These are phyloP conservation scores for Aspergillus carlsbadensis DNA, from an alignment of 495 filamentous ascomycete genomes.

Conservation along the genomic window DNA sequence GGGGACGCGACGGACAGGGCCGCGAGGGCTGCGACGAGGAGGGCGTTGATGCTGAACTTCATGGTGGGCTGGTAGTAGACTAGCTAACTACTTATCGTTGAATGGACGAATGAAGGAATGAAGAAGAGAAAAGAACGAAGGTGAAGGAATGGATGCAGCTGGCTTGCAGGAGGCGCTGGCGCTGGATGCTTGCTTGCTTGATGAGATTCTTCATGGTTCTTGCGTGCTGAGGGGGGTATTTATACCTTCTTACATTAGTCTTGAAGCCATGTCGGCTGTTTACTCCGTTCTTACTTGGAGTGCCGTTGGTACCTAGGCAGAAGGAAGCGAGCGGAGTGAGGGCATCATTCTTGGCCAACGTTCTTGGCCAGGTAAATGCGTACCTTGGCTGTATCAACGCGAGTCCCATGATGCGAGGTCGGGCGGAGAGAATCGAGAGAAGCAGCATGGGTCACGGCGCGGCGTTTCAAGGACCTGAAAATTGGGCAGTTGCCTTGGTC, in stretches of 20 bases:
- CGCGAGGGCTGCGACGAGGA: slow-evolving; percentile 19
- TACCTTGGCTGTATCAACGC: too few relatives aligned
- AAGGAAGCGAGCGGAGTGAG: too few relatives aligned
- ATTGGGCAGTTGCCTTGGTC: too few relatives aligned
- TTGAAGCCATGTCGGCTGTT: not conserved
- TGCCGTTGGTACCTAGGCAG: too few relatives aligned
- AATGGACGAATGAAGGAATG: not conserved
- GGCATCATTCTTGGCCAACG: too few relatives aligned
- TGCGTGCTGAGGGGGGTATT: not conserved
- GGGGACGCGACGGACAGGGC: slow-evolving; percentile 19
- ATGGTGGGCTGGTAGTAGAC: not conserved
- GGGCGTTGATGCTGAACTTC: slow-evolving; percentile 3
- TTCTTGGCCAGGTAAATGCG: too few relatives aligned
- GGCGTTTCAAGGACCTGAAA: too few relatives aligned
- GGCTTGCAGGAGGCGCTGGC: not conserved
- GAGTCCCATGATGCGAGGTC: too few relatives aligned
- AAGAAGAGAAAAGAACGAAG: not conserved
- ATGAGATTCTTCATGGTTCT: not conserved
- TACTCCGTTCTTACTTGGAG: too few relatives aligned
- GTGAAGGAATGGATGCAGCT: not conserved
- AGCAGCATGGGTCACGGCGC: too few relatives aligned
- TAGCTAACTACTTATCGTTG: not conserved
- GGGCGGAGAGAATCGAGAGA: too few relatives aligned
- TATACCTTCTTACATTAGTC: not conserved
- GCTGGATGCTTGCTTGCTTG: not conserved